Evolutionary conservation across 2,329 filamentous ascomycete genomes (phyloP), one percentile per base, ranked within the genome.

Genomic region (Colletotrichum sp.): DNA sequence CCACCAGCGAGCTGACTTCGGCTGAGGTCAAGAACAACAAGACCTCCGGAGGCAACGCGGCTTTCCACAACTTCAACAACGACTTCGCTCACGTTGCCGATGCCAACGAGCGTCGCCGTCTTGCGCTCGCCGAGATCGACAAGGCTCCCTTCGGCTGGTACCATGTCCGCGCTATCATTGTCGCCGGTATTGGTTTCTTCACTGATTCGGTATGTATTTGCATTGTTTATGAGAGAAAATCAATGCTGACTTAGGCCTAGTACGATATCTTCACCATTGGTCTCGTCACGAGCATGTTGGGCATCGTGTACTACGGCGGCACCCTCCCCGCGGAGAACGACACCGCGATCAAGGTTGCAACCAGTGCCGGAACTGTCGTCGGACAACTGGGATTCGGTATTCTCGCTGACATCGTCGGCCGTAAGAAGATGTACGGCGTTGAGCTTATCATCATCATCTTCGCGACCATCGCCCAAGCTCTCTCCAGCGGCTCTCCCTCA

Each of bases 161-260:
- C 83, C 95, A 97, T 82, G 91, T 96, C 75, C 91, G 95, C 55
- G 93, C 95, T 74, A 91, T 95, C 70, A 86, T 95, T 10, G 95
- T 96, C 28, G 95, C 95, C 34, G 95, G 95, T 80, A 93, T 96
- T 77, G 95, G 95, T 80, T 97, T 98, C 91, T 97, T 97, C 85
- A 96, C 95, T 18, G 95, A 96, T 82, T 94, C 94, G 5, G 74
- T 84, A 81, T 71, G 80, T 77, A 24, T 7, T 60, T n/a, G 13
- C 13, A 2, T 4, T 4, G 6, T 2, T 15, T 16, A 16, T 26
- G 10, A 16, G 12, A 10, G 7, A 9, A 16, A 6, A 48, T 8
- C 30, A 34, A 63, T 57, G 44, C 60, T 69, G 60, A 63, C 36
- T 52, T 13, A 5, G 3, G 2, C 10, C 22, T n/a, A 76, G 74